These are phyloP conservation scores for Rhododendron williamsianum DNA, from an alignment of 148 eudicot species.

Conservation along the genomic window DNA sequence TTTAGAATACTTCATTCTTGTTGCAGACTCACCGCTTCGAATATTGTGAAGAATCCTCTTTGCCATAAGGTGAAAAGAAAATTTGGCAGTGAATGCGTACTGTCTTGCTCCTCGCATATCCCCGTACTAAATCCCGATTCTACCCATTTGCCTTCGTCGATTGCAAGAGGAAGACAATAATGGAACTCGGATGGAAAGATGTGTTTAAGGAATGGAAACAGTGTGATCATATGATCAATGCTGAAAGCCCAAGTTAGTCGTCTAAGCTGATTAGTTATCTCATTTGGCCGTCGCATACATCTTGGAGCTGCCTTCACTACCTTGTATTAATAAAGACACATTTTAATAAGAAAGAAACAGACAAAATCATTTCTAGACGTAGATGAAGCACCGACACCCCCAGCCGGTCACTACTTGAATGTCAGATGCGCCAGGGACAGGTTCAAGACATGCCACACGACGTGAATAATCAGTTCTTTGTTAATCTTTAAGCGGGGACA, in stretches of 20 bases:
- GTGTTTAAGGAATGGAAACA: neutral
- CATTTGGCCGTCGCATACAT: neutral
- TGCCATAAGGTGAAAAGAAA: neutral
- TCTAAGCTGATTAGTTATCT: neutral
- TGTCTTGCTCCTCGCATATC: neutral
- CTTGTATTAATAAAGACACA: neutral
- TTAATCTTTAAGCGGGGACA: neutral
- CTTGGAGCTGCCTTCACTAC: neutral
- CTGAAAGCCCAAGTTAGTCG: neutral
- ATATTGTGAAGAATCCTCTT: neutral
- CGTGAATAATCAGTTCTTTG: neutral
- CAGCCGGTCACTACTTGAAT: neutral
- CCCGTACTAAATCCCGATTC: neutral
- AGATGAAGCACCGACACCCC: neutral
- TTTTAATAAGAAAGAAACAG: neutral
- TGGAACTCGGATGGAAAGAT: neutral
- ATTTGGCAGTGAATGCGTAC: neutral
- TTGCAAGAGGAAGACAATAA: neutral
- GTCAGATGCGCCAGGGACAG: neutral
- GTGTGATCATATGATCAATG: neutral
- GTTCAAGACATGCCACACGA: neutral
- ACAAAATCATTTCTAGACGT: neutral
- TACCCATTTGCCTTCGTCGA: neutral
- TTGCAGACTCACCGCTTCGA: neutral
- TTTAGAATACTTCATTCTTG: neutral